These are phyloP conservation scores for Blastocystis sp. DNA, from an alignment of 352 stramenopile species.

Conservation along the genomic window DNA sequence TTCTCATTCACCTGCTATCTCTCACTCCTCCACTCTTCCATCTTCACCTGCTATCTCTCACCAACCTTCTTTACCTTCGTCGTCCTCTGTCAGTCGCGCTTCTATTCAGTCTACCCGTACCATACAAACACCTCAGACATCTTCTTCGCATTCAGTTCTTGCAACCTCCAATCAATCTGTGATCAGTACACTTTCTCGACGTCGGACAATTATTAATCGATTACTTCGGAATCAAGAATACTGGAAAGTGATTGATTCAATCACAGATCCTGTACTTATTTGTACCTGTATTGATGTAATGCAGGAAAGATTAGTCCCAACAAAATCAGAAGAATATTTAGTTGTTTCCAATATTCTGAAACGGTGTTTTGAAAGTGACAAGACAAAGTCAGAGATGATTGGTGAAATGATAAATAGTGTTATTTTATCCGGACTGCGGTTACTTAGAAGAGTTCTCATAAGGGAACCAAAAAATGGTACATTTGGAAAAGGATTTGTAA, in stretches of 20 bases:
- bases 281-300: neutral
- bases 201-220: neutral
- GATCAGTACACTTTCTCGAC: neutral
- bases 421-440: neutral
- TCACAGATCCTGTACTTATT: neutral
- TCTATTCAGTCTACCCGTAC: too few relatives aligned
- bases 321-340: neutral
- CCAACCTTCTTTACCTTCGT: too few relatives aligned
- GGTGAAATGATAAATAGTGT: neutral
- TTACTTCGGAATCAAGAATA: neutral
- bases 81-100: too few relatives aligned
- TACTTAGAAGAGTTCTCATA: neutral
- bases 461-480: neutral
- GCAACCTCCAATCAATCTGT: too few relatives aligned
- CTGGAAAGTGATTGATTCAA: neutral
- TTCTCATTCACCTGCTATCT: too few relatives aligned
- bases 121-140: too few relatives aligned
- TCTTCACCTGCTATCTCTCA: too few relatives aligned
- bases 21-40: too few relatives aligned
- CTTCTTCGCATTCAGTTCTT: too few relatives aligned
- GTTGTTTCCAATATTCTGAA: neutral
- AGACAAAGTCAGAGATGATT: neutral
- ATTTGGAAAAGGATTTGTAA: neutral
- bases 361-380: neutral
- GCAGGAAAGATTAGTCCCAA: neutral